Evolutionary conservation across 1,284 basidiomycete species (phyloP).

Genomic region (Ustilago bromivora): DNA sequence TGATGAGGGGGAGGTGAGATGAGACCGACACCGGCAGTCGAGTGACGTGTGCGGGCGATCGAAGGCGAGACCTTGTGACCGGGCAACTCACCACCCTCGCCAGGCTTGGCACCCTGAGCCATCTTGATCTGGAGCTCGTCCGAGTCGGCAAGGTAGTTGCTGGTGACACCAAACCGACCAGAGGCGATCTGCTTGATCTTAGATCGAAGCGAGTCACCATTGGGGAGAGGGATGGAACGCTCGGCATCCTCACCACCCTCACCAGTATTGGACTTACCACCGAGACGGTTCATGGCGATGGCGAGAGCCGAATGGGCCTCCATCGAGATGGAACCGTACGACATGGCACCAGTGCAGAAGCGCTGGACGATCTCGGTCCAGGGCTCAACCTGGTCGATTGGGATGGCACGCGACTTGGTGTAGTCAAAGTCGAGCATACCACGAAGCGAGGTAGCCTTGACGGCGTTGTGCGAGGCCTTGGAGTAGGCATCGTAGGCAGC

Average conservation of each 20-base stretch:
- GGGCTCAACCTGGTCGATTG: conserved; percentile 68
- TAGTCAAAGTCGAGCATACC: conserved; percentile 66
- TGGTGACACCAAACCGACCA: conserved; percentile 66
- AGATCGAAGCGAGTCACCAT: conserved; percentile 67
- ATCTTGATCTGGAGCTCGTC: conserved; percentile 69
- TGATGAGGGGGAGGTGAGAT: conserved; percentile 67
- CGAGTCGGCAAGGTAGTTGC: conserved; percentile 65
- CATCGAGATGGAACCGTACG: conserved; percentile 68
- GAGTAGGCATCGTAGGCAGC: conserved; percentile 63
- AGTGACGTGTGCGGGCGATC: conserved; percentile 67
- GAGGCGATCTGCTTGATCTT: conserved; percentile 69
- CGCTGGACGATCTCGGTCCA: conserved; percentile 69
- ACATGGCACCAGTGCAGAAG: conserved; percentile 69
- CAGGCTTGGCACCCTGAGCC: conserved; percentile 68
- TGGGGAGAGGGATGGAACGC: conserved; percentile 66
- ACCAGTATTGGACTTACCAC: conserved; percentile 68
- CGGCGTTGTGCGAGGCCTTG: conserved; percentile 62
- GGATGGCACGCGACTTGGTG: conserved; percentile 61
- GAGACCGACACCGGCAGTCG: conserved; percentile 66
- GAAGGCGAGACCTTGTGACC: conserved; percentile 68
- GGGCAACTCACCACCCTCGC: conserved; percentile 68
- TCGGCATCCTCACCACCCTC: conserved; percentile 68
- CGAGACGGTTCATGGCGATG: conserved; percentile 68
- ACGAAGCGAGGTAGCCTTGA: conserved; percentile 64
- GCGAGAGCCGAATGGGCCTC: conserved; percentile 66